A percentile compares a stretch with the other conserved stretches of the same genome.
phyloP scores from a whole-genome alignment of 805 yeast genomes.

The Metschnikowia orientalis region DNA sequence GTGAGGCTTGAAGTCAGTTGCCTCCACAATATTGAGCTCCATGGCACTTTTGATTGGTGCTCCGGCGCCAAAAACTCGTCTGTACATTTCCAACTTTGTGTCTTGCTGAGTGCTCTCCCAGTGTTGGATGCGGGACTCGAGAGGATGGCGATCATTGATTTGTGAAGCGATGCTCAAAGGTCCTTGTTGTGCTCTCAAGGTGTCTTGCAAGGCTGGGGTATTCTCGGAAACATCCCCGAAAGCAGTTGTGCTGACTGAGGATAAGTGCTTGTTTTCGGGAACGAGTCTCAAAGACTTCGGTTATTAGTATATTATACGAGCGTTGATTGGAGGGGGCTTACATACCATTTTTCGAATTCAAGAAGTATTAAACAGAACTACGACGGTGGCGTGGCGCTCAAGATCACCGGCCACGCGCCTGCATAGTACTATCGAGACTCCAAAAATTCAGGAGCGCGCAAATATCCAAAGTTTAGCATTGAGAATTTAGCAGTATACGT shows the following conservation, averaged over 20 bases:
- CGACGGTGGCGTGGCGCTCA: too few species aligned
- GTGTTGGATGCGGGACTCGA: conserved; percentile 65
- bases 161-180: conserved; percentile 56
- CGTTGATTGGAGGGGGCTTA: not conserved
- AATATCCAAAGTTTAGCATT: not conserved
- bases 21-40: conserved; percentile 75
- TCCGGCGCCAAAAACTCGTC: conserved; percentile 85
- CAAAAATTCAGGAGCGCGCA: too few species aligned
- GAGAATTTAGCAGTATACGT: not conserved
- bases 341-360: conserved; percentile 12
- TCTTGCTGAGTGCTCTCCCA: conserved; percentile 80
- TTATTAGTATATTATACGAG: conserved; percentile 7
- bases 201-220: conserved; percentile 68
- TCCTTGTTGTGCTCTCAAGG: conserved; percentile 61
- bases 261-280: conserved; percentile 46
- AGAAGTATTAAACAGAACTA: too few species aligned
- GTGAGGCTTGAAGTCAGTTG: conserved; percentile 65
- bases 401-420: too few species aligned
- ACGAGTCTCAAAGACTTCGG: conserved; percentile 47
- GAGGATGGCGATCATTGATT: conserved; percentile 77
- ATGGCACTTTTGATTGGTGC: conserved; percentile 89
- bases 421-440: too few species aligned
- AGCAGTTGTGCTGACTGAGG: conserved; percentile 47
- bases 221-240: conserved; percentile 57
- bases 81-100: conserved; percentile 67